Conservation (phyloP, 1,284 basidiomycete genomes). For the Cerioporus squamosus region DNA sequence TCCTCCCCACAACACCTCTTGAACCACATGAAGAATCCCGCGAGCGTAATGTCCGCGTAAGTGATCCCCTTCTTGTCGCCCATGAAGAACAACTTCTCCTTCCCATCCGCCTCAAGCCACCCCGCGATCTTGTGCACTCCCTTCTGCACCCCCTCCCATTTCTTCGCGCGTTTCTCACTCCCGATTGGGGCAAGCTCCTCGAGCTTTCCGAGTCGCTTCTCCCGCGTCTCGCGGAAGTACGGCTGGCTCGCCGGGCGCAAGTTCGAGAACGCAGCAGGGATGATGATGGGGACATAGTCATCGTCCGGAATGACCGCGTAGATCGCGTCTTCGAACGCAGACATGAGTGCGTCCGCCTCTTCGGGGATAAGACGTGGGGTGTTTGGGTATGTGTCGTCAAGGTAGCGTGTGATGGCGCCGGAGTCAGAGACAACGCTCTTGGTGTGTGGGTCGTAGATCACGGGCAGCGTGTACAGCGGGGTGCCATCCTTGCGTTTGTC, state of each 20-base stretch:
- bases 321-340: constrained; percentile 35
- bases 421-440: constrained; percentile 37
- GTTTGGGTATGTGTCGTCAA: constrained; percentile 39
- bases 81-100: constrained; percentile 30
- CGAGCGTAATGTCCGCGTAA: constrained; percentile 10
- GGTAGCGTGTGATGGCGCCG: constrained; percentile 35
- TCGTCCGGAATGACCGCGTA: not conserved
- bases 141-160: constrained; percentile 37
- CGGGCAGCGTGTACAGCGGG: constrained; percentile 39
- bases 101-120: constrained; percentile 36
- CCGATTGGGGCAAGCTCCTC: constrained; percentile 36
- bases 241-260: constrained; percentile 38
- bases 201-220: constrained; percentile 37
- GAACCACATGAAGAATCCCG: constrained; percentile 33
- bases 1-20: constrained; percentile 39
- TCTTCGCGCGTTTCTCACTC: constrained; percentile 29
- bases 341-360: constrained; percentile 34
- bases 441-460: constrained; percentile 34
- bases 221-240: constrained; percentile 44
- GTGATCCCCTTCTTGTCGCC: constrained; percentile 30
- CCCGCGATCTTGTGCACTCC: constrained; percentile 33
- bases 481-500: constrained; percentile 27
- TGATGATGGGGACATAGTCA: constrained; percentile 9
- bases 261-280: constrained; percentile 27
- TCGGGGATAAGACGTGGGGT: constrained; percentile 29